Conservation (phyloP, 1,284 basidiomycete species). For the Leccinum holopus region DNA sequence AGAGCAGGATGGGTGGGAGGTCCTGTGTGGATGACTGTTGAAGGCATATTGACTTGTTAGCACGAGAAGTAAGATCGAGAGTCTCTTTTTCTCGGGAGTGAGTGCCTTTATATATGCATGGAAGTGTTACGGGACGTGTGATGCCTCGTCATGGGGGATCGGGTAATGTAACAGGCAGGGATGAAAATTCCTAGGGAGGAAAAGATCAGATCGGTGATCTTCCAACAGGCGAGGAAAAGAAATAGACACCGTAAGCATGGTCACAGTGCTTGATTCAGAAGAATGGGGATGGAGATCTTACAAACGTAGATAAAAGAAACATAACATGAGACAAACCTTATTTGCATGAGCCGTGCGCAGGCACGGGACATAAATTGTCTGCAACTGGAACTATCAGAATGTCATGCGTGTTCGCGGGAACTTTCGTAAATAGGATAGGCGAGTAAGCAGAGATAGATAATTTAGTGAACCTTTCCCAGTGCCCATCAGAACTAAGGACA, state of each 20-base stretch:
- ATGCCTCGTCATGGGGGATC: conserved; percentile 14
- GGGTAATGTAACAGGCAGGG: conserved; percentile 18
- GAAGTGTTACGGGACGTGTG: conserved; percentile 19
- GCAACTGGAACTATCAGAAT: conserved; percentile 10
- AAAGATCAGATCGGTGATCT: conserved; percentile 24
- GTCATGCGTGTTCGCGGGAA: conserved; percentile 19
- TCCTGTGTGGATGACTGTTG: conserved; percentile 23
- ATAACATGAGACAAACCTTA: conserved; percentile 37
- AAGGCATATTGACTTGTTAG: conserved; percentile 13
- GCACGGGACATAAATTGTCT: conserved; percentile 22
- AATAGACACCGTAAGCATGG: conserved; percentile 15
- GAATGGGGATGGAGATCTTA: conserved; percentile 23
- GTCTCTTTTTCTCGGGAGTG: conserved; percentile 4
- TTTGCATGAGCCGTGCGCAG: conserved; percentile 23
- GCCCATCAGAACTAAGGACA: conserved; percentile 4
- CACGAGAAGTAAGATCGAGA: conserved; percentile 6
- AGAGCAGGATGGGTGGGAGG: conserved; percentile 55
- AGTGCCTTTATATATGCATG: conserved; percentile 27
- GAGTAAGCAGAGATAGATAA: conserved; percentile 16
- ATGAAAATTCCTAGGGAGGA: conserved; percentile 14
- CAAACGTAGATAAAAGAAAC: conserved; percentile 32
- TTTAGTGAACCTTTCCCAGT: conserved; percentile 24
- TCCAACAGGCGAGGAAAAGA: conserved; percentile 16
- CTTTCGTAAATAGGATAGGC: conserved; percentile 17
- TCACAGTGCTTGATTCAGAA: conserved; percentile 22